Evolutionary conservation across 164 flowering plant species (phyloP).

Genomic region (Nymphaea thermarum): DNA sequence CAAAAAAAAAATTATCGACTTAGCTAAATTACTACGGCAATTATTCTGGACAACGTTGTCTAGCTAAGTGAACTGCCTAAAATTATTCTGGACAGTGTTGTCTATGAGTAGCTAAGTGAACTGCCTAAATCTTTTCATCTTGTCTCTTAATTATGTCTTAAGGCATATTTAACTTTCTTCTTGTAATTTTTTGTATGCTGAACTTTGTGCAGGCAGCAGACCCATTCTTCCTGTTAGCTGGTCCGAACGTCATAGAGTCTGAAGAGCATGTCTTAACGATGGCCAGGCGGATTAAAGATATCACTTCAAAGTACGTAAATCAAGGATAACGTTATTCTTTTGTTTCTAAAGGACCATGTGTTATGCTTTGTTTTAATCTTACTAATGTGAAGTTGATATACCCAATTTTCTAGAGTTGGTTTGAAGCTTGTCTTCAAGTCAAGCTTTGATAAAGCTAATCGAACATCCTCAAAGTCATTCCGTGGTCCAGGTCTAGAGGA

Average conservation of each 20-base stretch:
- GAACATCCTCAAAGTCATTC: conserved; percentile 92
- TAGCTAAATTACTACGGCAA: too few species aligned
- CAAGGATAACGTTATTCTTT: too few species aligned
- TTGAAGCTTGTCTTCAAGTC: conserved; percentile 85
- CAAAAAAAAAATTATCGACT: too few species aligned
- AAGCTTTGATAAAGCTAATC: conserved; percentile 94
- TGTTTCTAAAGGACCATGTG: not conserved
- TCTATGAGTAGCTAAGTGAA: not conserved
- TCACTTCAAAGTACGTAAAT: conserved; percentile 53
- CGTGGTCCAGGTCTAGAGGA: conserved; percentile 90
- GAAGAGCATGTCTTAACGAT: conserved; percentile 78
- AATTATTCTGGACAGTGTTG: not conserved
- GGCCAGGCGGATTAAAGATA: conserved; percentile 64
- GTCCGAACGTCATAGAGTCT: conserved; percentile 98
- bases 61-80: too few species aligned
- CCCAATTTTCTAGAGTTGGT: conserved; percentile 43
- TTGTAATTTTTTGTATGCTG: not conserved
- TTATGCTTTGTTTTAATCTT: not conserved
- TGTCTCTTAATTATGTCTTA: not conserved
- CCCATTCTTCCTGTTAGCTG: conserved; percentile 88
- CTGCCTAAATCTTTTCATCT: not conserved
- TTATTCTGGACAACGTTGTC: too few species aligned
- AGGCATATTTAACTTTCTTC: not conserved
- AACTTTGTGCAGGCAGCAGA: conserved; percentile 42
- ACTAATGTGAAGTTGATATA: not conserved